Conservation (phyloP, 2,329 filamentous ascomycete genomes). For the Xylaria sp. region DNA sequence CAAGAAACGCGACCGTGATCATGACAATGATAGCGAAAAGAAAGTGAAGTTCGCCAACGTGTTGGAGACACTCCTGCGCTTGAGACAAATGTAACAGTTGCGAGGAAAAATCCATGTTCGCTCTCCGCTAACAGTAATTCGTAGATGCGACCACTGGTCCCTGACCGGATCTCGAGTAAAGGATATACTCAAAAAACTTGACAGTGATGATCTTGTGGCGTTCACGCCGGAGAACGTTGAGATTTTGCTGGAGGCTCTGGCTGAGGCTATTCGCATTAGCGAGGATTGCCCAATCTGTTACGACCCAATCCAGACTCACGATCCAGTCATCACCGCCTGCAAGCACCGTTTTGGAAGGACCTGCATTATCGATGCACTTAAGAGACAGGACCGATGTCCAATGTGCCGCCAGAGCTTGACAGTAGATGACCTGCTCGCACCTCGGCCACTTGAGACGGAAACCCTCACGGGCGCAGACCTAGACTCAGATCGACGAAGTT, state of each 20-base stretch:
- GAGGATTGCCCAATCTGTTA: conserved; percentile 88
- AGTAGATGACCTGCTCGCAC: conserved; percentile 70
- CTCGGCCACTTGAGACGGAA: conserved; percentile 63
- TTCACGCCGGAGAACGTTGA: conserved; percentile 78
- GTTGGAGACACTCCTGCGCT: conserved; percentile 82
- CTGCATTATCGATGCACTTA: conserved; percentile 81
- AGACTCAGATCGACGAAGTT: conserved; percentile 74
- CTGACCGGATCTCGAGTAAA: conserved; percentile 80
- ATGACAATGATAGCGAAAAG: conserved; percentile 51
- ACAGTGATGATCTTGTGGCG: conserved; percentile 73
- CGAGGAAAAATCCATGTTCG: background rate
- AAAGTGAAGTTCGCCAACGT: conserved; percentile 75
- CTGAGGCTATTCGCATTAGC: conserved; percentile 80
- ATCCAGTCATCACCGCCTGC: conserved; percentile 85
- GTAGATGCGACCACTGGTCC: conserved; percentile 86
- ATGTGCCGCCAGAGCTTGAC: conserved; percentile 80
- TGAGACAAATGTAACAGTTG: conserved; percentile 73
- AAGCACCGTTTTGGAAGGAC: conserved; percentile 80
- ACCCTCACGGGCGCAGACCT: conserved; percentile 53
- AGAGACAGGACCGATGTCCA: conserved; percentile 82
- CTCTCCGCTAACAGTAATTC: conserved; percentile 35
- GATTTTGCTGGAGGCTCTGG: conserved; percentile 79
- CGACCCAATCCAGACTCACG: conserved; percentile 68
- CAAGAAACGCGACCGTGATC: conserved; percentile 53
- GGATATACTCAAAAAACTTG: conserved; percentile 76